Evolutionary conservation across 2,329 filamentous ascomycete genomes (phyloP).

Genomic region (Aspergillus floridensis): DNA sequence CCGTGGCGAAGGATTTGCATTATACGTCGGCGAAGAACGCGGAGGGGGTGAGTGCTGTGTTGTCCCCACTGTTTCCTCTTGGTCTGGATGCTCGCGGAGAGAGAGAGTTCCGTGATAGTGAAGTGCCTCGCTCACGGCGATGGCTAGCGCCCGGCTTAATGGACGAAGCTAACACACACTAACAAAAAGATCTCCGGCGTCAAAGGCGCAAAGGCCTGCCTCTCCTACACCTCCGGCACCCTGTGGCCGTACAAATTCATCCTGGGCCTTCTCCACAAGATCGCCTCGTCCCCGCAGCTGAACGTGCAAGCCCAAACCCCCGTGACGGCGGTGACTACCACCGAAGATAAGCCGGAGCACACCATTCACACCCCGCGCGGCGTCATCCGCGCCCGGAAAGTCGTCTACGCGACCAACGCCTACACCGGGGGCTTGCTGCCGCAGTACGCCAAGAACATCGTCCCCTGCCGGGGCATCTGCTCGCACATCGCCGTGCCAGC

Average conservation of each 20-base stretch:
- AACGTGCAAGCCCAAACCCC: conserved; percentile 56
- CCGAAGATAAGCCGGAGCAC: conserved; percentile 53
- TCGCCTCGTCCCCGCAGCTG: conserved; percentile 49
- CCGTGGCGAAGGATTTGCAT: conserved; percentile 32
- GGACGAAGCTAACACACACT: neutral
- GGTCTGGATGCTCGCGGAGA: too few relatives aligned
- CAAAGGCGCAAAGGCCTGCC: conserved; percentile 39
- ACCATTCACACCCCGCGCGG: conserved; percentile 60
- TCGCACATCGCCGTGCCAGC: conserved; percentile 33
- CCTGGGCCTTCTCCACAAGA: conserved; percentile 62
- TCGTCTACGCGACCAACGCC: conserved; percentile 79
- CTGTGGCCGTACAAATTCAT: conserved; percentile 76
- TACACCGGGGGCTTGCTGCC: conserved; percentile 78
- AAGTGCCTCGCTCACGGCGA: too few relatives aligned
- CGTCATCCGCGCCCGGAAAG: conserved; percentile 57
- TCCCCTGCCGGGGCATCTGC: conserved; percentile 67
- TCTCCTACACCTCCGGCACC: conserved; percentile 37
- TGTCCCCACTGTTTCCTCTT: too few relatives aligned
- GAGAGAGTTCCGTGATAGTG: too few relatives aligned
- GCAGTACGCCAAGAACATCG: conserved; percentile 66
- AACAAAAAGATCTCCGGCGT: conserved; percentile 38
- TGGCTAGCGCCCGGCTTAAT: too few relatives aligned
- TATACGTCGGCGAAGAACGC: conserved; percentile 27
- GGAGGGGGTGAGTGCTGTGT: conserved; percentile 26
- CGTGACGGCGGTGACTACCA: conserved; percentile 31